Percentiles rank a stretch among this genome's conserved stretches.
phyloP scores from a whole-genome alignment of 1,139 yeast genomes.

The Debaryomyces nepalensis region DNA sequence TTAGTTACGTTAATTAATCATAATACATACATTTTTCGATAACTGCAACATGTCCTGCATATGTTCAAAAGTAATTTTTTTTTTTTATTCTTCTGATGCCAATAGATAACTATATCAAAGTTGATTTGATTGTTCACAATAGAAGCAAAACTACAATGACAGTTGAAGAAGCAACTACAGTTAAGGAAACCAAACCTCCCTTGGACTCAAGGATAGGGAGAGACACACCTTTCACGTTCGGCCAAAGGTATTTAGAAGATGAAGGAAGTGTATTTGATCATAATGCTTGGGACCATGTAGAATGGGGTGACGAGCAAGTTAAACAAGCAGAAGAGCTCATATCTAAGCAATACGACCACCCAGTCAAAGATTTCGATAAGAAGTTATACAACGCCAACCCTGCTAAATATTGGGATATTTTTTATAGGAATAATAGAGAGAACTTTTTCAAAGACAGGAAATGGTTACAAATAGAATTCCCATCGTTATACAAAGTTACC shows the following conservation, averaged over 20 bases:
- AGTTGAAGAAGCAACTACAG: background rate
- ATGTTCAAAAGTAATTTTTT: background rate
- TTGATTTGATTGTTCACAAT: background rate
- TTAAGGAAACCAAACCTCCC: constrained; percentile 33
- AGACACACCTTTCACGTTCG: constrained; percentile 89
- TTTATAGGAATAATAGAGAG: constrained; percentile 86
- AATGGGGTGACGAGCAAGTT: constrained; percentile 93
- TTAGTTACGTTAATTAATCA: background rate
- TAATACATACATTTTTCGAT: background rate
- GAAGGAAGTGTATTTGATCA: constrained; percentile 87
- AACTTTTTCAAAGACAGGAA: constrained; percentile 95
- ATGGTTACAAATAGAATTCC: constrained; percentile 96
- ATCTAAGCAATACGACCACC: constrained; percentile 72
- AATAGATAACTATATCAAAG: too few relatives aligned
- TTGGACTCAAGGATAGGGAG: constrained; percentile 71
- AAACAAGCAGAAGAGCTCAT: constrained; percentile 76
- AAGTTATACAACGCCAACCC: constrained; percentile 80
- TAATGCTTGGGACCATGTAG: constrained; percentile 98
- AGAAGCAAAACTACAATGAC: background rate
- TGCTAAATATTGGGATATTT: constrained; percentile 93
- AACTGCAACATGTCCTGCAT: constrained; percentile 7
- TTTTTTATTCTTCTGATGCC: too few relatives aligned
- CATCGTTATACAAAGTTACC: constrained; percentile 78
- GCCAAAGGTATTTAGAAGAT: constrained; percentile 75
- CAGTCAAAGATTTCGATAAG: constrained; percentile 87